Evolutionary conservation across 345 rosid genomes (phyloP).

Genomic region (Eucalyptus sideroxylon): DNA sequence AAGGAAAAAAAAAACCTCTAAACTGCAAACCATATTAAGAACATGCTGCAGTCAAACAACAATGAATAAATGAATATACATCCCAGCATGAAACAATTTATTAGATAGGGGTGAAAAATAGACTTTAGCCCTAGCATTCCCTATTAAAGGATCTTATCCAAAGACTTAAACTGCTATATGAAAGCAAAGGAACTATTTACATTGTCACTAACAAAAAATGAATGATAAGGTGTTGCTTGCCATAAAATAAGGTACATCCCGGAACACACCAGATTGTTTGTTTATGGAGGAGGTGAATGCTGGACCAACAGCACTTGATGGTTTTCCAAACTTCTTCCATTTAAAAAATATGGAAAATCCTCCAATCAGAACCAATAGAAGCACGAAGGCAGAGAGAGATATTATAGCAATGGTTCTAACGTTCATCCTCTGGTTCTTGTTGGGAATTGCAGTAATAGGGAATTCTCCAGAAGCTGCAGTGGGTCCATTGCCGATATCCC

Average conservation of each 20-base stretch:
- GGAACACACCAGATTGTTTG: constrained; percentile 70
- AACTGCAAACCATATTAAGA: not conserved
- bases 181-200: not conserved
- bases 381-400: constrained; percentile 72
- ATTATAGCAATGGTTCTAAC: constrained; percentile 57
- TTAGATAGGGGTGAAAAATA: not conserved
- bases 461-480: constrained; percentile 57
- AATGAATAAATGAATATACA: not conserved
- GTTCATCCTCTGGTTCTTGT: constrained; percentile 63
- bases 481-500: constrained; percentile 48
- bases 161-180: not conserved
- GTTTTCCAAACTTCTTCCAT: constrained; percentile 75
- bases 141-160: not conserved
- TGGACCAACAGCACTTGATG: constrained; percentile 87
- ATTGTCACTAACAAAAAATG: not conserved
- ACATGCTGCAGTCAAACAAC: not conserved
- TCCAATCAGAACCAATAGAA: constrained; percentile 62
- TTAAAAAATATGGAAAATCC: constrained; percentile 50
- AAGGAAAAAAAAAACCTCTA: not conserved
- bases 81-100: not conserved
- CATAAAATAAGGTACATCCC: not conserved
- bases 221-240: not conserved
- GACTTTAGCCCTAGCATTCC: not conserved
- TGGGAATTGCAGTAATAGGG: constrained; percentile 57
- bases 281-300: constrained; percentile 51